phyloP scores from a whole-genome alignment of 148 eudicot species.

The Linanthus parryae region DNA sequence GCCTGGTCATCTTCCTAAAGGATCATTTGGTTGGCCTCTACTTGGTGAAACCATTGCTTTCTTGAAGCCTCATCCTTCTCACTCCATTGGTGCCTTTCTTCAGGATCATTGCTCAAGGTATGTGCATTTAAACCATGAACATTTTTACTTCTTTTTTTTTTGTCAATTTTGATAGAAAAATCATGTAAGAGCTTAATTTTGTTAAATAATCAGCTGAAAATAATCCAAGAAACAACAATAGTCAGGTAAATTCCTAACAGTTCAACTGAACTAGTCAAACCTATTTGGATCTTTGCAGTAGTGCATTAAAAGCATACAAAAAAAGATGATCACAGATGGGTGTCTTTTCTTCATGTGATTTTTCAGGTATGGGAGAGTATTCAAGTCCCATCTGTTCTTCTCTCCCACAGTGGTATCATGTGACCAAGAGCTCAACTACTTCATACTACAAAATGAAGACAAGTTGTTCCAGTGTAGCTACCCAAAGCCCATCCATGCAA shows the following conservation, averaged over 20 bases:
- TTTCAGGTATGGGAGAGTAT: constrained; percentile 65
- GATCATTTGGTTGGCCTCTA: constrained; percentile 60
- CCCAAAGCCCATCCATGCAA: constrained; percentile 59
- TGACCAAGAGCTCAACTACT: constrained; percentile 59
- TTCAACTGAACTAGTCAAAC: too few species aligned
- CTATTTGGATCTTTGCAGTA: too few species aligned
- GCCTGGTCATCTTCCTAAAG: constrained; percentile 33
- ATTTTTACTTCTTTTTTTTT: too few species aligned
- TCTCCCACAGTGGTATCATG: constrained; percentile 65
- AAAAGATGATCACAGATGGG: too few species aligned
- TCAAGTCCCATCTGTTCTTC: constrained; percentile 58
- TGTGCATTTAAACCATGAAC: too few species aligned
- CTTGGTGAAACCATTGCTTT: constrained; percentile 57
- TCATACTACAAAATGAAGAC: constrained; percentile 58
- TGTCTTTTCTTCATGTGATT: neutral
- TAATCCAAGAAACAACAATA: too few species aligned
- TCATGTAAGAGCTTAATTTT: too few species aligned
- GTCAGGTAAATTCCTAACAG: too few species aligned
- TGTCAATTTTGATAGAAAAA: too few species aligned
- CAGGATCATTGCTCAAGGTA: constrained; percentile 58
- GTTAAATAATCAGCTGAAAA: too few species aligned
- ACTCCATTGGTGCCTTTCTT: constrained; percentile 41
- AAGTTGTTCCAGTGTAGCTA: constrained; percentile 54
- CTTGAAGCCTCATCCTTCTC: constrained; percentile 58
- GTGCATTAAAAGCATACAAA: too few species aligned